A percentile compares a stretch with the other conserved stretches of the same genome.
Evolutionary conservation across 2,329 filamentous ascomycete genomes (phyloP).

Genomic region (Coleophoma cylindrospora): DNA sequence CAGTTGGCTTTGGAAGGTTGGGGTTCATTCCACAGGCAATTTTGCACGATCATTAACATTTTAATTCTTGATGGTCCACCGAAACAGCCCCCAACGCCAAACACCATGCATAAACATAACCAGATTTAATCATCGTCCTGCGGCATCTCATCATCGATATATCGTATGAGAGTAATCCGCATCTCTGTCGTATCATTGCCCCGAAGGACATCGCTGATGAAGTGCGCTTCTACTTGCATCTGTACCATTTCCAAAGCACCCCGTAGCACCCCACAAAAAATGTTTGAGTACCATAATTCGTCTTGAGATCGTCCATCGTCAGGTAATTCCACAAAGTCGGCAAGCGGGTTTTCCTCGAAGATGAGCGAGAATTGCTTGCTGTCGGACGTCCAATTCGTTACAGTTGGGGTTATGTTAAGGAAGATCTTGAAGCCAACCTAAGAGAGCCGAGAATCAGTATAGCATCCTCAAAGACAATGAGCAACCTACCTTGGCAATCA

Average conservation of each 20-base stretch:
- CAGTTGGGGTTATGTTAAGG: constrained; percentile 87
- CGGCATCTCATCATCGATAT: constrained; percentile 96
- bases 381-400: constrained; percentile 94
- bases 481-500: constrained; percentile 75
- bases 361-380: constrained; percentile 94
- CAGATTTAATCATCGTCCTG: constrained; percentile 77
- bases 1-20: too few relatives aligned
- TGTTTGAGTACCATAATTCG: constrained; percentile 98
- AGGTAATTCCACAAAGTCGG: constrained; percentile 94
- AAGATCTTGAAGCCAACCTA: constrained; percentile 99
- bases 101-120: not conserved
- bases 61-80: not conserved
- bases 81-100: not conserved
- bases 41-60: not conserved
- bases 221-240: constrained; percentile 97
- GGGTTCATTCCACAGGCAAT: not conserved
- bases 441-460: not conserved
- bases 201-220: constrained; percentile 86
- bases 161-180: constrained; percentile 84
- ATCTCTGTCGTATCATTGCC: constrained; percentile 98
- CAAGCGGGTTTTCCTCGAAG: constrained; percentile 94
- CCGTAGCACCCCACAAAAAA: constrained; percentile 86
- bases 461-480: not conserved
- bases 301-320: constrained; percentile 95
- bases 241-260: constrained; percentile 97